Evolutionary conservation across 345 rosid genomes (phyloP).

Genomic region (Linum tenue): DNA sequence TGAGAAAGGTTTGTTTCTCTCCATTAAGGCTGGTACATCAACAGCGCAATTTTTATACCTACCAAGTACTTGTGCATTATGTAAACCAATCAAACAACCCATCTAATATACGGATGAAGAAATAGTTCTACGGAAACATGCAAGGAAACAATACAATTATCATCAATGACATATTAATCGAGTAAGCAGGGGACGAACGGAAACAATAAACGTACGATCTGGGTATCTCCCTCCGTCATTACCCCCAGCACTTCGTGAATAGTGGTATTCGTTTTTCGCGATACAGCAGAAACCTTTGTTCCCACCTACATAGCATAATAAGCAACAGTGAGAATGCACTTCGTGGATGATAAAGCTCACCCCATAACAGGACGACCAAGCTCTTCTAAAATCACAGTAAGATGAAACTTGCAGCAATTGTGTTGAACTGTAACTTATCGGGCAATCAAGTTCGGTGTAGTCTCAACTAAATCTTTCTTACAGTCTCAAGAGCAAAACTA

Average conservation of each 20-base stretch:
- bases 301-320: conserved; percentile 47
- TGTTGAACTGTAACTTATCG: no score
- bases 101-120: neutral
- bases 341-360: neutral
- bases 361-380: neutral
- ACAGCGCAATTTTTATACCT: no score
- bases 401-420: neutral
- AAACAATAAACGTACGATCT: conserved; percentile 48
- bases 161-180: neutral
- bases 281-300: conserved; percentile 87
- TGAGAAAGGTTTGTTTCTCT: no score
- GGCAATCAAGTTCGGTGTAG: no score
- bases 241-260: conserved; percentile 90
- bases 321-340: neutral
- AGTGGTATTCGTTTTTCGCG: conserved; percentile 92
- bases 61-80: neutral
- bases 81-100: no score
- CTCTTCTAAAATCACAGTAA: neutral
- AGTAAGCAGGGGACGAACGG: neutral
- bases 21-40: no score
- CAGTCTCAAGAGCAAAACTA: no score
- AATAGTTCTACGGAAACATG: neutral
- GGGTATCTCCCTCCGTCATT: conserved; percentile 69
- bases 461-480: no score
- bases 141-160: neutral